Base-by-base conservation (phyloP, 176 grass and related monocot species). In the Secale cereale region DNA sequence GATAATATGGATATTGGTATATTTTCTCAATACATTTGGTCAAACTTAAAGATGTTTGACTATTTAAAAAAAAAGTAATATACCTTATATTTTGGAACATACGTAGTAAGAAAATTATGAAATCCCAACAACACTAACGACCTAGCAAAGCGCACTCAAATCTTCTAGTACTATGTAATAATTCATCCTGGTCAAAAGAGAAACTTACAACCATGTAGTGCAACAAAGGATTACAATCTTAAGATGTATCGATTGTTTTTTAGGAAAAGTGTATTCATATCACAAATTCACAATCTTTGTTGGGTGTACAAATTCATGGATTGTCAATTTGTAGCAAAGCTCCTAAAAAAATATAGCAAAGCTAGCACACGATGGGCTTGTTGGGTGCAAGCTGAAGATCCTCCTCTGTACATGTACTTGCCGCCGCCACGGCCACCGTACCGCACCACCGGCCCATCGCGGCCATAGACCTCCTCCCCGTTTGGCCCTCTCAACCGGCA, bases 351-450 rank as follows among this genome's bases (percentile, higher is more conserved):
- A n/a, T n/a, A n/a, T n/a, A n/a, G n/a, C n/a, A n/a, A n/a, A 15
- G 29, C 67, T 86, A 80, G 57, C 77, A 27, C 43, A 81, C 41
- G 8, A 87, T 25, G 45, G 78, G 69, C 1, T 87, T 87, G 25
- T 81, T 75, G 31, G 85, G n/a, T 87, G 85, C 78, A 87, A 19
- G 70, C 78, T 81, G 68, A 81, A 87, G 25, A 87, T 52, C 31
- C 78, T 81, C 85, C 85, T 28, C 3, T 74, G 23, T 65, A 81
- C 26, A 6, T n/a, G n/a, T n/a, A n/a, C n/a, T n/a, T n/a, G n/a
- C 65, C 26, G 48, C 61, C 43, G 46, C 32, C 60, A 74, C 41
- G 41, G 14, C 43, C 7, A 20, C 65, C 64, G 76, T 71, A 86
- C 12, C 27, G 61, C 26, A 86, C 84, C 75, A 86, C 84, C 26